Conservation (phyloP, 768 basidiomycete genomes). For the Termitomyces sp. region DNA sequence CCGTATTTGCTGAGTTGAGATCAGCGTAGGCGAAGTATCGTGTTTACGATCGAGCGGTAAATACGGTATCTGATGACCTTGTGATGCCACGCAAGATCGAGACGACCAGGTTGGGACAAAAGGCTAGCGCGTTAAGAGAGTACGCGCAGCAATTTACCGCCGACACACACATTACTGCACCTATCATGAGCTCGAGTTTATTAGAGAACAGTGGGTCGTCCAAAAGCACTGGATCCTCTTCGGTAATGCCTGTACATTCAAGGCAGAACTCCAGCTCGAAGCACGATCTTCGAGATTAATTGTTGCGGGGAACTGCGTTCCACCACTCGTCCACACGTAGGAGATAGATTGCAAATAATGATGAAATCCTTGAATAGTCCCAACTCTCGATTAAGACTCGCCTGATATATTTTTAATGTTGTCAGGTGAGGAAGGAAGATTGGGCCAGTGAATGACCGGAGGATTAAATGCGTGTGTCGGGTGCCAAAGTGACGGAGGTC, state of each 20-base stretch:
- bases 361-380: not conserved
- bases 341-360: not conserved
- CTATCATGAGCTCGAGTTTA: constrained; percentile 13
- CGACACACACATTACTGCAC: not conserved
- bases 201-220: constrained; percentile 10
- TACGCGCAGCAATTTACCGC: not conserved
- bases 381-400: not conserved
- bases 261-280: not conserved
- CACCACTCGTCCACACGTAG: not conserved
- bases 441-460: not conserved
- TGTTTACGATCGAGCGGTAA: not conserved
- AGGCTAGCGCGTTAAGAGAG: not conserved
- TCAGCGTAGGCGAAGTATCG: not conserved
- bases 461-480: not conserved
- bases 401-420: not conserved
- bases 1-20: not conserved
- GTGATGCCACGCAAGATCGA: not conserved
- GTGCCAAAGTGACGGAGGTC: not conserved
- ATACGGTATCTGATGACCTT: not conserved
- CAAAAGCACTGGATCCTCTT: constrained; percentile 16
- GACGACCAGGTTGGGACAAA: not conserved
- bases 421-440: not conserved
- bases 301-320: not conserved
- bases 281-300: not conserved
- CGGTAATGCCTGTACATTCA: constrained; percentile 18